phyloP scores from a whole-genome alignment of 805 yeast species.

The Saccharomycopsis babjevae region DNA sequence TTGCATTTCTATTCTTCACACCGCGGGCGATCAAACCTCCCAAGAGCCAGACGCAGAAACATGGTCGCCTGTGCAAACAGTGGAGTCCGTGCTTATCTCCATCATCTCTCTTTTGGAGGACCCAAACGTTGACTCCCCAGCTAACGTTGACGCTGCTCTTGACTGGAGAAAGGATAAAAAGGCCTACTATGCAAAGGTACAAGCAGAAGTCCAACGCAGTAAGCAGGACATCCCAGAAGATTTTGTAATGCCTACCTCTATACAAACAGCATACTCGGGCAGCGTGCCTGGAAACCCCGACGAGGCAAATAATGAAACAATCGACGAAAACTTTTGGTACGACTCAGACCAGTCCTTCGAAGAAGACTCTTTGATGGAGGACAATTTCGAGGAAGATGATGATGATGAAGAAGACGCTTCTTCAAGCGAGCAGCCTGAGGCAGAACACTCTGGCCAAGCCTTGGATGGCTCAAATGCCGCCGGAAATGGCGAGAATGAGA shows the following conservation, averaged over 20 bases:
- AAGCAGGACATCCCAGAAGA: slow-evolving; percentile 82
- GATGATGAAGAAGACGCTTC: slow-evolving; percentile 43
- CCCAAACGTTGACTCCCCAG: slow-evolving; percentile 89
- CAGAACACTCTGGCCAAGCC: slow-evolving; percentile 36
- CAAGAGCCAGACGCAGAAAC: slow-evolving; percentile 92
- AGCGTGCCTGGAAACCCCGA: slow-evolving; percentile 19
- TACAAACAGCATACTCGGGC: slow-evolving; percentile 44
- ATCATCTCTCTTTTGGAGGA: slow-evolving; percentile 87
- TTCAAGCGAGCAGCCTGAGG: slow-evolving; percentile 35
- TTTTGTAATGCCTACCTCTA: slow-evolving; percentile 64
- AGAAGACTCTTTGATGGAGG: slow-evolving; percentile 37
- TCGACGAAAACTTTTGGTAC: slow-evolving; percentile 80
- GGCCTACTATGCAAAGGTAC: slow-evolving; percentile 63
- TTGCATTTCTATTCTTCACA: slow-evolving; percentile 88
- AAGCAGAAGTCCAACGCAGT: slow-evolving; percentile 73
- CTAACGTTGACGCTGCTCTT: slow-evolving; percentile 92
- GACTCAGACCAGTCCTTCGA: slow-evolving; percentile 66
- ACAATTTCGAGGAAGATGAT: slow-evolving; percentile 48
- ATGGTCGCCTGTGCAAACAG: slow-evolving; percentile 91
- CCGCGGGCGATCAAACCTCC: slow-evolving; percentile 79
- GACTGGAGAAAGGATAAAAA: slow-evolving; percentile 77
- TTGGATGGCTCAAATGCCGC: slow-evolving; percentile 2
- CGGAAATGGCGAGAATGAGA: not conserved
- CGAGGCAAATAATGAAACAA: slow-evolving; percentile 34
- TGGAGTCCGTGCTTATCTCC: slow-evolving; percentile 80